These are phyloP conservation scores for Pulicaria dysenterica DNA, from an alignment of 129 eudicot species.

Conservation along the genomic window DNA sequence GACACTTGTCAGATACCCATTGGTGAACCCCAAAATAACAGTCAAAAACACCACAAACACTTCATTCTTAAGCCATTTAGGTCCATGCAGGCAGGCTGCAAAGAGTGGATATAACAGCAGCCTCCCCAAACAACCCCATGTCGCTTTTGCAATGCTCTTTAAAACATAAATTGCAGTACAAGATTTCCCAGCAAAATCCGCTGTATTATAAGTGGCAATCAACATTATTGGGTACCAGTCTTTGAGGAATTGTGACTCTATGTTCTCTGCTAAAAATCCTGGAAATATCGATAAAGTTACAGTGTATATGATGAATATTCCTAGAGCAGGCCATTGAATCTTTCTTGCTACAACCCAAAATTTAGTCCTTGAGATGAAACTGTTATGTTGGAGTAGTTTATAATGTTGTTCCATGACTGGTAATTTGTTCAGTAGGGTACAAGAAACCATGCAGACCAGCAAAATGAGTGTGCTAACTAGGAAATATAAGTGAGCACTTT, in stretches of 20 bases:
- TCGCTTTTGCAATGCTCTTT: constrained; percentile 50
- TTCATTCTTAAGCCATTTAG: constrained; percentile 72
- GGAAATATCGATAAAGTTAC: constrained; percentile 85
- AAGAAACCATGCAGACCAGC: constrained; percentile 56
- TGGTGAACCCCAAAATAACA: constrained; percentile 67
- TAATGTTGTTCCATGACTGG: constrained; percentile 71
- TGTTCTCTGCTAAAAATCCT: constrained; percentile 72
- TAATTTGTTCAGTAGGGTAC: constrained; percentile 58
- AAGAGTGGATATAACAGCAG: constrained; percentile 69
- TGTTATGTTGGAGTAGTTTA: constrained; percentile 37
- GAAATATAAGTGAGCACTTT: constrained; percentile 75
- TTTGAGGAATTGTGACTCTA: constrained; percentile 49
- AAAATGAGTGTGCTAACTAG: constrained; percentile 54
- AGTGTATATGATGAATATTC: constrained; percentile 60
- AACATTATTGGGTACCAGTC: constrained; percentile 86
- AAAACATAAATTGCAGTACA: constrained; percentile 53
- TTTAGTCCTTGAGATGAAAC: constrained; percentile 42
- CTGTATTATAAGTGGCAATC: constrained; percentile 56
- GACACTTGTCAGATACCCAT: constrained; percentile 86
- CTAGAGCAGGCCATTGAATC: constrained; percentile 66
- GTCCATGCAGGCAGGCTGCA: constrained; percentile 69
- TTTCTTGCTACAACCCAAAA: constrained; percentile 50
- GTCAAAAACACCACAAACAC: constrained; percentile 60
- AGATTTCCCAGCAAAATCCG: constrained; percentile 73
- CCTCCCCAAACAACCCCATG: constrained; percentile 70